Percentiles rank a stretch among this genome's conserved stretches.
These are phyloP conservation scores for Dendrobium nobile DNA, from an alignment of 106 monocot species.

Conservation along the genomic window DNA sequence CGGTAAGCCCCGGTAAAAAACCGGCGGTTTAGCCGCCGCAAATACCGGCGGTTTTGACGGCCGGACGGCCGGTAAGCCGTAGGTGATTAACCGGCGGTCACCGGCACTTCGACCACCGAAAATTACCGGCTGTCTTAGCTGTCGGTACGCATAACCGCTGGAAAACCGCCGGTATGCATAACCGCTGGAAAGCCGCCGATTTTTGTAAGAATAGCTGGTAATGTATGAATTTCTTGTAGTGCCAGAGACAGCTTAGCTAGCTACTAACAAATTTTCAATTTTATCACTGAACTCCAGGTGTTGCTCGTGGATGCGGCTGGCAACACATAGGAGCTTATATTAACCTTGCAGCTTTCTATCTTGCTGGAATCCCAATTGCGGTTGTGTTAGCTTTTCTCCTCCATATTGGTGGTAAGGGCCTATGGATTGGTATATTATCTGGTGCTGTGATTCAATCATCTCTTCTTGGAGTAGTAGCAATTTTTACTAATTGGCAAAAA, in stretches of 20 bases:
- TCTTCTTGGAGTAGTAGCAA: slow-evolving; percentile 39
- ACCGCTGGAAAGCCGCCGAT: too few species aligned
- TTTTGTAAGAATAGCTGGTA: too few species aligned
- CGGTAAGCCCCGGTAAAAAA: too few species aligned
- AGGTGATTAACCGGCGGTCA: too few species aligned
- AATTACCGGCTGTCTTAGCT: too few species aligned
- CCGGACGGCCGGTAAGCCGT: fast-evolving
- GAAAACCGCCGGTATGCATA: too few species aligned
- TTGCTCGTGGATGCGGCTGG: slow-evolving; percentile 54
- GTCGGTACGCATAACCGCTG: too few species aligned
- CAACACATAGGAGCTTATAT: slow-evolving; percentile 51
- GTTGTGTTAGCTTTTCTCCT: slow-evolving; percentile 24
- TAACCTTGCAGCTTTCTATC: slow-evolving; percentile 42
- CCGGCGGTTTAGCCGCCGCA: too few species aligned
- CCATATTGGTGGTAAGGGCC: slow-evolving; percentile 33
- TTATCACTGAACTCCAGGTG: slow-evolving; percentile 13
- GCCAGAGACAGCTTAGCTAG: neutral
- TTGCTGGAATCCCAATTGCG: slow-evolving; percentile 39
- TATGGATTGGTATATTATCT: slow-evolving; percentile 45
- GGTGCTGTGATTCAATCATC: slow-evolving; percentile 31
- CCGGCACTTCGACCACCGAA: too few species aligned
- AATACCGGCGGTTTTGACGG: too few species aligned
- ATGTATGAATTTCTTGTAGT: too few species aligned
- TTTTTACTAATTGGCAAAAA: slow-evolving; percentile 69
- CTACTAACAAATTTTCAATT: neutral